phyloP scores from a whole-genome alignment of 179 eudicot species.

The Silene noctiflora region DNA sequence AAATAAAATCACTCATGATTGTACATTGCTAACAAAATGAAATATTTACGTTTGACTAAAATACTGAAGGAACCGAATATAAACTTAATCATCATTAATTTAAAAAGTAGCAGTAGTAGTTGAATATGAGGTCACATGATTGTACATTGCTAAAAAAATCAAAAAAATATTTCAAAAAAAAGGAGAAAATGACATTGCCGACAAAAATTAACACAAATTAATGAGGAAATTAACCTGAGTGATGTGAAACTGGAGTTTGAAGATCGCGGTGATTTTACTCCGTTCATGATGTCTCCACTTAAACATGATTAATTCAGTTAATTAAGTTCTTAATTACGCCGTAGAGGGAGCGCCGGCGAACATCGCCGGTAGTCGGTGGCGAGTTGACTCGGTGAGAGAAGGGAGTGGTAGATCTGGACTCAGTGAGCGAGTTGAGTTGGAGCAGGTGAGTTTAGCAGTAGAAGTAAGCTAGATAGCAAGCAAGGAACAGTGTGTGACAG shows the following conservation, averaged over 20 bases:
- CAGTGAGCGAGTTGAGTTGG: neutral
- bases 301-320: slow-evolving; percentile 45
- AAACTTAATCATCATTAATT: too few relatives aligned
- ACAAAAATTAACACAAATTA: neutral
- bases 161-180: too few relatives aligned
- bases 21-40: neutral
- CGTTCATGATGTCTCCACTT: slow-evolving; percentile 77
- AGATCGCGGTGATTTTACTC: slow-evolving; percentile 60
- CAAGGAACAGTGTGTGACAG: neutral
- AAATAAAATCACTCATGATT: neutral
- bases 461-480: neutral
- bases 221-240: slow-evolving; percentile 49
- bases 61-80: too few relatives aligned
- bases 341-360: neutral
- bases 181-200: neutral
- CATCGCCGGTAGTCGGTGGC: slow-evolving; percentile 24
- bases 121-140: neutral
- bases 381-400: slow-evolving; percentile 17
- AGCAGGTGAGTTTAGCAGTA: slow-evolving; percentile 11
- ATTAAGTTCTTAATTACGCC: neutral
- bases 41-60: too few relatives aligned
- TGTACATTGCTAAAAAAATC: neutral
- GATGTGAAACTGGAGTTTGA: slow-evolving; percentile 80
- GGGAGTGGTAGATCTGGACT: slow-evolving; percentile 11
- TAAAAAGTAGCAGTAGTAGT: too few relatives aligned